Conservation (phyloP, 2,329 filamentous ascomycete species). For the Calonectria hongkongensis region DNA sequence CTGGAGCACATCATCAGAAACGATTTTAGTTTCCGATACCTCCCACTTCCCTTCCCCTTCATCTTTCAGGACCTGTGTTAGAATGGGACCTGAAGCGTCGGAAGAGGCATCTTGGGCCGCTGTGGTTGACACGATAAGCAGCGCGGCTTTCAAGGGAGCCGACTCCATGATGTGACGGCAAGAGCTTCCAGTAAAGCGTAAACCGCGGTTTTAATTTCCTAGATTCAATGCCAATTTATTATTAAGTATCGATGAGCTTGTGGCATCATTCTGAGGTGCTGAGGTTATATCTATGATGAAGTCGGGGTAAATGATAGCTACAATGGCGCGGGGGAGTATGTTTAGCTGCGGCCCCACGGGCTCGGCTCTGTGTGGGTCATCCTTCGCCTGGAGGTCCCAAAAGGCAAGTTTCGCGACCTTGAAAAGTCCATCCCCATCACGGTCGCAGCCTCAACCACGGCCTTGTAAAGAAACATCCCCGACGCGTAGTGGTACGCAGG, state of each 20-base stretch:
- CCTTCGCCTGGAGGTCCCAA: constrained; percentile 35
- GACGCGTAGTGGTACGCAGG: not conserved
- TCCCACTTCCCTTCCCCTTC: constrained; percentile 84
- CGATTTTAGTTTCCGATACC: constrained; percentile 81
- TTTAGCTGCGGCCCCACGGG: constrained; percentile 48
- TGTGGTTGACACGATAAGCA: constrained; percentile 94
- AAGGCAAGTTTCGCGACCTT: constrained; percentile 37
- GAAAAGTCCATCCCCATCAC: constrained; percentile 39
- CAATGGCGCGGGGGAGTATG: constrained; percentile 46
- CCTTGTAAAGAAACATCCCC: constrained; percentile 16
- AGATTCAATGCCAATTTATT: not conserved
- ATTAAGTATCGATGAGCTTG: not conserved
- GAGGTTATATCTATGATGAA: constrained; percentile 25
- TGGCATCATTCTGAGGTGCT: constrained; percentile 5
- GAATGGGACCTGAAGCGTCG: constrained; percentile 81
- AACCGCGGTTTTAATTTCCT: not conserved
- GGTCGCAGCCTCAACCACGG: constrained; percentile 32
- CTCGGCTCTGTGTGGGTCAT: constrained; percentile 47
- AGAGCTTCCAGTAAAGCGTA: not conserved
- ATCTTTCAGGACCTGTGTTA: constrained; percentile 81
- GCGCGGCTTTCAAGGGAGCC: constrained; percentile 78
- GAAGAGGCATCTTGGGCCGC: constrained; percentile 86
- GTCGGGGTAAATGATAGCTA: constrained; percentile 6
- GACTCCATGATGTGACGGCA: constrained; percentile 52
- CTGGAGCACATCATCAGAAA: constrained; percentile 82